Percentiles rank a stretch among this genome's conserved stretches.
phyloP scores from a whole-genome alignment of 1,139 yeast species.

The Debaryomyces fabryi region DNA sequence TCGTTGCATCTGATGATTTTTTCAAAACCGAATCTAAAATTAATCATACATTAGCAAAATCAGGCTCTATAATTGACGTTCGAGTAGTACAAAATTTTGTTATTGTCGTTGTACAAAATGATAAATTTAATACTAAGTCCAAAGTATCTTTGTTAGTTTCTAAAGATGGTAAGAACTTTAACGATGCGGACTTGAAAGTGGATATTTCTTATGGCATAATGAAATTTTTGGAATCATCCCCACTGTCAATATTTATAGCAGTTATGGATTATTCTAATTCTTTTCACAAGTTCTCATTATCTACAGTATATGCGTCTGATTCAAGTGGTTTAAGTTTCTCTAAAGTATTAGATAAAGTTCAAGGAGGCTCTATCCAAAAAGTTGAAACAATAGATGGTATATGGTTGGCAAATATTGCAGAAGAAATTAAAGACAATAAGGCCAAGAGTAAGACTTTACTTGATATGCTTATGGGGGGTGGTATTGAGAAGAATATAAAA shows the following conservation, averaged over 20 bases:
- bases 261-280: conserved; percentile 38
- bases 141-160: conserved; percentile 56
- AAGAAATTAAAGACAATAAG: conserved; percentile 15
- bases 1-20: conserved; percentile 56
- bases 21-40: conserved; percentile 40
- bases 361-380: conserved; percentile 48
- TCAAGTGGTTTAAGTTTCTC: conserved; percentile 62
- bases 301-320: conserved; percentile 59
- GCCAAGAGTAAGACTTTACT: conserved; percentile 26
- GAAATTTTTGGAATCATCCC: conserved; percentile 57
- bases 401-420: conserved; percentile 56
- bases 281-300: conserved; percentile 23
- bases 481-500: conserved; percentile 18
- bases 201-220: conserved; percentile 49
- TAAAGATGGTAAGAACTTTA: conserved; percentile 56
- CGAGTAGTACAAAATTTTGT: conserved; percentile 54
- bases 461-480: conserved; percentile 34
- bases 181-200: conserved; percentile 53
- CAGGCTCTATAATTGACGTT: conserved; percentile 49
- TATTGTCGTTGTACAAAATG: conserved; percentile 53
- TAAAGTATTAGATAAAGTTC: conserved; percentile 47
- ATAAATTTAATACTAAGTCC: conserved; percentile 46
- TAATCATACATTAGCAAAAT: conserved; percentile 27
- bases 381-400: conserved; percentile 70
- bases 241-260: conserved; percentile 56